Base-by-base conservation (phyloP, 2,329 filamentous ascomycete species). In the Ascochyta clinopodiicola region DNA sequence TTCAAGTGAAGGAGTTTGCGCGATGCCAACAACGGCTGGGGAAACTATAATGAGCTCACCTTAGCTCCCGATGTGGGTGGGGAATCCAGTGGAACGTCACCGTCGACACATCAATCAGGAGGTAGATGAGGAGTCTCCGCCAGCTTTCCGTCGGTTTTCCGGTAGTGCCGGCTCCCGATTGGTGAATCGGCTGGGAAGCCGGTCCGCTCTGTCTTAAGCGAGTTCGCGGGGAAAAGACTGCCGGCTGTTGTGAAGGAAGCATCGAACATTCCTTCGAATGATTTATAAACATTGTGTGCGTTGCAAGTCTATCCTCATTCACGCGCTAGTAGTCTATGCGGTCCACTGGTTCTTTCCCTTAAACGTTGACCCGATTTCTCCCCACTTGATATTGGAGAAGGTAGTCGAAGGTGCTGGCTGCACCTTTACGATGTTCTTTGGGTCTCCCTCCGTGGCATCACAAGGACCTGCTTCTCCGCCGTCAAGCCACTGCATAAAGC, bases 401-500 rank as follows among this genome's bases (percentile, higher is more conserved):
- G 75, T 80, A 4, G 87, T 82, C 13, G 76, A 76, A 0, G 84
- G 80, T 44, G 76, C 74, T 0, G 81, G 79, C 62, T 82, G 73
- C 13, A 82, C 68, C 42, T 75, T 70, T 49, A 77, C 56, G 51
- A 87, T 83, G 13, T 77, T 71, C 34, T 72, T 69, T 0, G 85
- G 84, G 54, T 79, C 75, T 0, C 84, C 85, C 62, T 83, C 81
- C 0, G 79, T 82, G 3, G 75, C 76, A 63, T 78, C 79, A 70
- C 85, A 87, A 24, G 84, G 84, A 0, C 85, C 85, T 3, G 80
- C 71, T 32, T 72, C 75, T 6, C 78, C 78, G 46, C 77, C 72
- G 62, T 86, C 83, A 9, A 86, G 76, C 84, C 84, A 86, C 38
- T 80, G 78, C 84, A 86, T 86, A 57, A 78, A 81, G 38, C 78